Evolutionary conservation across 2,329 filamentous ascomycete genomes (phyloP).

Genomic region (Cordyceps militaris): DNA sequence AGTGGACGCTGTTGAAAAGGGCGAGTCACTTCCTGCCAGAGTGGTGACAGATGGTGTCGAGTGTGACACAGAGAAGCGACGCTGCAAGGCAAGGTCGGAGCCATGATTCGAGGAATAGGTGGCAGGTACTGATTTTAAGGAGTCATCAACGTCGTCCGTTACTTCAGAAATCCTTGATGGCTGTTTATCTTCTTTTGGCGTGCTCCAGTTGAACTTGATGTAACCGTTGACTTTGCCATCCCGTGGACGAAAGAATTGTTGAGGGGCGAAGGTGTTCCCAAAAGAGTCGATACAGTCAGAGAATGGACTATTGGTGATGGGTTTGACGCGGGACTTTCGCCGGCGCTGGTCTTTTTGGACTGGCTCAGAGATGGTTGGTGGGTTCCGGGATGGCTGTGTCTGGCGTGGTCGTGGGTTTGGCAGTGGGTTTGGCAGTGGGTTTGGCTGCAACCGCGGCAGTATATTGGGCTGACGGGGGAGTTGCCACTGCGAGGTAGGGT

Average conservation of each 20-base stretch:
- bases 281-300: slow-evolving; percentile 25
- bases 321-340: slow-evolving; percentile 10
- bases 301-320: slow-evolving; percentile 26
- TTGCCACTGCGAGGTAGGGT: neutral
- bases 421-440: too few species aligned
- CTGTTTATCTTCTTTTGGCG: slow-evolving; percentile 14
- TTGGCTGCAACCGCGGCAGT: neutral
- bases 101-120: neutral
- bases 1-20: neutral
- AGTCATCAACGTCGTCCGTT: neutral
- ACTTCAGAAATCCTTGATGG: neutral
- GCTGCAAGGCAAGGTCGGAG: neutral
- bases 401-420: neutral
- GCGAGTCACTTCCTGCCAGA: neutral
- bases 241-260: slow-evolving; percentile 23
- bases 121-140: neutral
- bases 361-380: neutral
- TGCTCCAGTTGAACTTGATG: slow-evolving; percentile 32
- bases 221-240: slow-evolving; percentile 32
- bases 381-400: neutral
- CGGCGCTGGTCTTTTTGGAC: slow-evolving; percentile 11
- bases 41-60: neutral
- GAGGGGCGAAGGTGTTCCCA: slow-evolving; percentile 16
- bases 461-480: neutral
- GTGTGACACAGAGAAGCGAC: neutral